Evolutionary conservation across 169 alveolate genomes (phyloP).

Genomic region (Plasmodium cynomolgi): DNA sequence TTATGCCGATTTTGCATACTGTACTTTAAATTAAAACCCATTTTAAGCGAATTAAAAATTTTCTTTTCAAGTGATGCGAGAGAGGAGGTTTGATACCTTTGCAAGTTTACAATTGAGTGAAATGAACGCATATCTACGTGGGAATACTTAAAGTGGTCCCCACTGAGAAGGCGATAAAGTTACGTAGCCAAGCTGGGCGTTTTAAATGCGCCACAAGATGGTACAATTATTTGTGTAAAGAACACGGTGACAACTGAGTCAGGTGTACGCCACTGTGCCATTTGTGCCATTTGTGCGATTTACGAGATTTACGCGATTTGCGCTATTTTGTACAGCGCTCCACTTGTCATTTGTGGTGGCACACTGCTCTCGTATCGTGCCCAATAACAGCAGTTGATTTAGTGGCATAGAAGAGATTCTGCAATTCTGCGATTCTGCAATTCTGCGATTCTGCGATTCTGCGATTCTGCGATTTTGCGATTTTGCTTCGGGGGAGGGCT

Average conservation of each 20-base stretch:
- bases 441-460: too few relatives aligned
- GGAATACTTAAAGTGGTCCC: background rate
- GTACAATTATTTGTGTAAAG: background rate
- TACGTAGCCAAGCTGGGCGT: background rate
- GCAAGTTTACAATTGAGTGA: background rate
- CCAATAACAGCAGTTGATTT: background rate
- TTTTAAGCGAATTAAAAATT: background rate
- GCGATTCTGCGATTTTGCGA: too few relatives aligned
- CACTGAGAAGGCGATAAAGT: background rate
- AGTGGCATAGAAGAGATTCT: background rate
- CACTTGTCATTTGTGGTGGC: background rate
- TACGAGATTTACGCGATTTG: background rate
- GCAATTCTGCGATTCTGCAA: background rate
- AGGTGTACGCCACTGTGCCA: background rate
- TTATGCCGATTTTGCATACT: background rate
- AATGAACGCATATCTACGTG: background rate
- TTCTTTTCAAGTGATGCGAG: background rate
- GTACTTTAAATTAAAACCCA: background rate
- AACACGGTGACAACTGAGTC: background rate
- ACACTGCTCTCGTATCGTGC: background rate
- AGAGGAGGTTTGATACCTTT: background rate
- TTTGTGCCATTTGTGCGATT: background rate
- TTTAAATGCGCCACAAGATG: background rate
- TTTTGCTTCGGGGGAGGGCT: background rate
- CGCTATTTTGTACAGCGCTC: background rate